These are phyloP conservation scores for Trichosporon inkin DNA, from an alignment of 1,284 basidiomycete species.

Conservation along the genomic window DNA sequence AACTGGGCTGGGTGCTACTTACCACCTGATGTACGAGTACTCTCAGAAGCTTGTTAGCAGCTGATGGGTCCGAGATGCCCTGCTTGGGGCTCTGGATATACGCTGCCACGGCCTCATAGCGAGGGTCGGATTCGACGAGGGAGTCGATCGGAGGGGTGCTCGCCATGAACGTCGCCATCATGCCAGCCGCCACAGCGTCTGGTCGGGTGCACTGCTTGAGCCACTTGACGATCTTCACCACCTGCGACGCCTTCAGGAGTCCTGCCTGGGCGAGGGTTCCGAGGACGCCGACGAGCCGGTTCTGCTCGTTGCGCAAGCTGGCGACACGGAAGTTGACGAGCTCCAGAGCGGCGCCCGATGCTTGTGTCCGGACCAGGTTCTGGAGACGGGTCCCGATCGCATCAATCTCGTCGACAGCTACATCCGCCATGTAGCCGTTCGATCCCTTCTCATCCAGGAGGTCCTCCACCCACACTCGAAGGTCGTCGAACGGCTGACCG, in stretches of 20 bases:
- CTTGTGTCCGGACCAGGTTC: slow-evolving; percentile 24
- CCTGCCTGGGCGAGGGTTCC: slow-evolving; percentile 31
- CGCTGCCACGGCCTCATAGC: slow-evolving; percentile 25
- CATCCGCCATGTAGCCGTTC: slow-evolving; percentile 36
- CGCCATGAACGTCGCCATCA: slow-evolving; percentile 33
- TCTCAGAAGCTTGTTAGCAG: slow-evolving; percentile 14
- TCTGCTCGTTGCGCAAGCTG: slow-evolving; percentile 35
- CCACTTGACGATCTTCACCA: slow-evolving; percentile 44
- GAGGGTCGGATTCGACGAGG: slow-evolving; percentile 22
- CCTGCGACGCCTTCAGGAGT: slow-evolving; percentile 39
- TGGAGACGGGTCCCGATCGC: slow-evolving; percentile 29
- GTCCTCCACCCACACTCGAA: slow-evolving; percentile 34
- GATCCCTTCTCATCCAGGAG: slow-evolving; percentile 32
- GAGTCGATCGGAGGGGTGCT: slow-evolving; percentile 35
- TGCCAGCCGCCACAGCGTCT: slow-evolving; percentile 32
- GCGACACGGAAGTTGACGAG: slow-evolving; percentile 35
- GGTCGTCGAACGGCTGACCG: slow-evolving; percentile 29
- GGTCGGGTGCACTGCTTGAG: slow-evolving; percentile 37
- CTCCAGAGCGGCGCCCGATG: slow-evolving; percentile 33
- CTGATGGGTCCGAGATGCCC: slow-evolving; percentile 1
- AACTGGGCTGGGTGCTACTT: background rate
- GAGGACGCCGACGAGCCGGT: slow-evolving; percentile 37
- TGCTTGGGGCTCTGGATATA: slow-evolving; percentile 15
- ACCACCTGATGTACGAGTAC: slow-evolving; percentile 8
- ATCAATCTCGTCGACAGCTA: slow-evolving; percentile 38